A percentile compares a stretch with the other conserved stretches of the same genome.
Conservation (phyloP, 2,329 filamentous ascomycete genomes). For the Arachnopeziza araneosa region DNA sequence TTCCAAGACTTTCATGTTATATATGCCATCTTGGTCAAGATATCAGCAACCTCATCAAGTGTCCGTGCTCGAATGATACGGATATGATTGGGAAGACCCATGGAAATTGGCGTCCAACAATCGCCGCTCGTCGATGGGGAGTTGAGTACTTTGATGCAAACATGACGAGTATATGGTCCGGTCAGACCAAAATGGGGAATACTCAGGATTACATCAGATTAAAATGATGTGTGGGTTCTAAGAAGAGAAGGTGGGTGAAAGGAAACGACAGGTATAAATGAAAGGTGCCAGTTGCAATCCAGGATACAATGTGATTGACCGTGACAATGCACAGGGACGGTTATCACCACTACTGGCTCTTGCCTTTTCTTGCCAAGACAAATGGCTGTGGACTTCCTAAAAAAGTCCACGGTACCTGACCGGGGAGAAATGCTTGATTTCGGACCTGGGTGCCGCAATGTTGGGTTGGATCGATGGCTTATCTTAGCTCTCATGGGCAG, state of each 20-base stretch:
- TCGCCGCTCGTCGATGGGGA: neutral
- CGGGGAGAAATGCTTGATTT: neutral
- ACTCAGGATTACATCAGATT: neutral
- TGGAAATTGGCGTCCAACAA: neutral
- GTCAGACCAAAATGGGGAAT: neutral
- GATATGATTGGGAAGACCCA: neutral
- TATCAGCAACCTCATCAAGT: neutral
- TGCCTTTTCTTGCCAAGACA: neutral
- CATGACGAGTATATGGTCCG: neutral
- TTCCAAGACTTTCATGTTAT: neutral
- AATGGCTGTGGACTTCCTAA: neutral
- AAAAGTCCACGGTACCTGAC: neutral
- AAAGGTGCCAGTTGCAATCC: neutral
- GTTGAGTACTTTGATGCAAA: neutral
- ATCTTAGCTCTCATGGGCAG: neutral
- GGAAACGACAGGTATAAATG: neutral
- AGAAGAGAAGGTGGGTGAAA: neutral
- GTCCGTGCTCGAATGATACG: neutral
- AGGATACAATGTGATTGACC: neutral
- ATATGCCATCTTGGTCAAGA: neutral
- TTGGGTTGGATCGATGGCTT: neutral
- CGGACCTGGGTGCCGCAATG: neutral
- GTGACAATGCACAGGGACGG: neutral
- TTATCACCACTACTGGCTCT: neutral
- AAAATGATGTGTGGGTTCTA: neutral